Evolutionary conservation across 148 eudicot species (phyloP), one percentile per base, ranked within the genome.

Genomic region (Nepenthes gracilis): DNA sequence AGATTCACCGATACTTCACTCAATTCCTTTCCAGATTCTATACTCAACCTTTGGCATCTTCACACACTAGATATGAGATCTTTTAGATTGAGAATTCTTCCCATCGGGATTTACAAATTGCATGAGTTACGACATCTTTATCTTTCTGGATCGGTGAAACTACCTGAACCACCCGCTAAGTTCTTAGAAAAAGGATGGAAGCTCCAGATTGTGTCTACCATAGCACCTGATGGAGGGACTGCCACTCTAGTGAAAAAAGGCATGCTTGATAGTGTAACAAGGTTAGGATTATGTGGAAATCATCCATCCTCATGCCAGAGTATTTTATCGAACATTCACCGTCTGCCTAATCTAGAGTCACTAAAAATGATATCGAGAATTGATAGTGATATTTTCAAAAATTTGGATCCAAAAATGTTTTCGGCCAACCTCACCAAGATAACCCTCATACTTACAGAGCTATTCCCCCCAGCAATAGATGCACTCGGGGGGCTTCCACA

Each of bases 61-160:
- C 58, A 70, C 14, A 64, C 59, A 61, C 63, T 70, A 52, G 53
- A 37, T 35, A 15, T 70, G 23, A 61, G 64, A 49, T 55, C 67
- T 43, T 36, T 4, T 14, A 1, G 3, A n/a, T 40, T 61, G 2
- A 9, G 34, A 2, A 1, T 1, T 23, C 23, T 23, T 23, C 23
- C 23, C 23, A 23, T 23, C 23, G 23, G 23, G 23, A 23, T 23
- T 23, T 23, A 23, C 23, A 23, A 23, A 0, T 23, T 49, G 53
- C 53, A 49, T 2, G 11, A 11, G 6, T n/a, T 49, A 49, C 53
- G 13, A 3, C 53, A 49, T 11, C 53, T 49, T 11, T 49, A 5
- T 12, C 53, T 49, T 1, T 11, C 53, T 6, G 53, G 53, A 12
- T 6, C 53, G 6, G 53, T 49, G n/a, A 49, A 49, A n/a, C 1